phyloP scores from a whole-genome alignment of 179 eudicot genomes.

The Vitellaria paradoxa region DNA sequence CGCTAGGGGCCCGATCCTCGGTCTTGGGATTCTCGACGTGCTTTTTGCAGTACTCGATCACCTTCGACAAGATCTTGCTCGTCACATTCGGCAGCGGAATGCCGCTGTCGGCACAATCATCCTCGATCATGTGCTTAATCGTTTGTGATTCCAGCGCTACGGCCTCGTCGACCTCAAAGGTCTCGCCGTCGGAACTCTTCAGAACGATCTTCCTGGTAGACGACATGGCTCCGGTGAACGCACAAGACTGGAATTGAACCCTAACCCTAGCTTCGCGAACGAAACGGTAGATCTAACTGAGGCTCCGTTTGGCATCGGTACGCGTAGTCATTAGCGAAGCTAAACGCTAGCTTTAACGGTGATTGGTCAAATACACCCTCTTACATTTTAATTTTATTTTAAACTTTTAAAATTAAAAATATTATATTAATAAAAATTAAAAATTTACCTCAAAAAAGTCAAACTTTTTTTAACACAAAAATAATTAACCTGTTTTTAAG shows the following conservation, averaged over 20 bases:
- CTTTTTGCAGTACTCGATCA: slow-evolving; percentile 33
- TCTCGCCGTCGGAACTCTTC: slow-evolving; percentile 26
- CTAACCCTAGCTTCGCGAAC: neutral
- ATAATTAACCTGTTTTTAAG: no score
- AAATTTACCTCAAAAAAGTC: no score
- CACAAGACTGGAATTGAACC: neutral
- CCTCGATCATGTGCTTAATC: slow-evolving; percentile 35
- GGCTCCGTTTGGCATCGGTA: no score
- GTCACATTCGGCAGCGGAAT: slow-evolving; percentile 33
- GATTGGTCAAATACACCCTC: no score
- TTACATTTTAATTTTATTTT: no score
- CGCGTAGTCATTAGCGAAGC: no score
- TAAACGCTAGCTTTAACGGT: no score
- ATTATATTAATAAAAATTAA: no score
- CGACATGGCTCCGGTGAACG: slow-evolving; percentile 1
- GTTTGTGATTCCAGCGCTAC: slow-evolving; percentile 31
- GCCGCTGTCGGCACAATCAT: slow-evolving; percentile 25
- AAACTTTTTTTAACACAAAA: no score
- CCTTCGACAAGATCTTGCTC: slow-evolving; percentile 28
- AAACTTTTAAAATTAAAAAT: no score
- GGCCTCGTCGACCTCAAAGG: slow-evolving; percentile 25
- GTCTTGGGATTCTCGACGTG: slow-evolving; percentile 18
- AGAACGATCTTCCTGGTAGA: slow-evolving; percentile 23
- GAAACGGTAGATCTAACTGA: no score
- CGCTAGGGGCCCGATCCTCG: slow-evolving; percentile 5